Conservation (phyloP, 1,284 basidiomycete genomes). For the Taiwanofungus camphoratus region DNA sequence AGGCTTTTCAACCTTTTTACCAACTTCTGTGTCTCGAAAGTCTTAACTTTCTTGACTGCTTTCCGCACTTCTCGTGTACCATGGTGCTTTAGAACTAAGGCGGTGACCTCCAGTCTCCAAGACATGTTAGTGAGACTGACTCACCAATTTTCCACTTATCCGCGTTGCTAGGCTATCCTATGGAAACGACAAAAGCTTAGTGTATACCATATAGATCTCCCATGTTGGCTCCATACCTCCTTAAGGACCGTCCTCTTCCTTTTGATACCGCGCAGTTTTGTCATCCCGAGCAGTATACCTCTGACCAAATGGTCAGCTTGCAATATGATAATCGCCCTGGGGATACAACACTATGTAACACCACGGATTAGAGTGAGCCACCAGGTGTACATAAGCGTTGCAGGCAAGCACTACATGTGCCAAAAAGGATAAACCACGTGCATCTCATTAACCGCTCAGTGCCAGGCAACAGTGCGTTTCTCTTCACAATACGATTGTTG, state of each 20-base stretch:
- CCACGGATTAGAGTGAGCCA: no score
- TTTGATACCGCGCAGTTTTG: conserved; percentile 28
- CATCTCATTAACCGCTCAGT: no score
- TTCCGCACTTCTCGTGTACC: conserved; percentile 61
- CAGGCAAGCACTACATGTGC: no score
- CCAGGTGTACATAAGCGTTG: no score
- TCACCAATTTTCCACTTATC: conserved; percentile 33
- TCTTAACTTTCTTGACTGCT: conserved; percentile 75
- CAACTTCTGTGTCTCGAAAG: conserved; percentile 78
- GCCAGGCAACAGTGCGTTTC: no score
- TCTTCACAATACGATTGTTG: no score
- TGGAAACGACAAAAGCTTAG: not conserved
- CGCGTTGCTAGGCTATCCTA: conserved; percentile 34
- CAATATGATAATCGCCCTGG: no score
- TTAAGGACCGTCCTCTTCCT: conserved; percentile 31
- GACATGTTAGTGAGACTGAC: conserved; percentile 13
- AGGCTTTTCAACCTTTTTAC: conserved; percentile 75
- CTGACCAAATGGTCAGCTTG: no score
- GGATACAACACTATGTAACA: no score
- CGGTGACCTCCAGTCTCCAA: not conserved
- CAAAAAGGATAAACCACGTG: no score
- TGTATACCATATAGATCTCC: not conserved
- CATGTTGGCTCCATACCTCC: conserved; percentile 23
- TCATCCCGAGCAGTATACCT: not conserved
- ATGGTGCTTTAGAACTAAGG: conserved; percentile 44